phyloP scores from a whole-genome alignment of 805 yeast species.

The Kurtzmaniella cleridarum region DNA sequence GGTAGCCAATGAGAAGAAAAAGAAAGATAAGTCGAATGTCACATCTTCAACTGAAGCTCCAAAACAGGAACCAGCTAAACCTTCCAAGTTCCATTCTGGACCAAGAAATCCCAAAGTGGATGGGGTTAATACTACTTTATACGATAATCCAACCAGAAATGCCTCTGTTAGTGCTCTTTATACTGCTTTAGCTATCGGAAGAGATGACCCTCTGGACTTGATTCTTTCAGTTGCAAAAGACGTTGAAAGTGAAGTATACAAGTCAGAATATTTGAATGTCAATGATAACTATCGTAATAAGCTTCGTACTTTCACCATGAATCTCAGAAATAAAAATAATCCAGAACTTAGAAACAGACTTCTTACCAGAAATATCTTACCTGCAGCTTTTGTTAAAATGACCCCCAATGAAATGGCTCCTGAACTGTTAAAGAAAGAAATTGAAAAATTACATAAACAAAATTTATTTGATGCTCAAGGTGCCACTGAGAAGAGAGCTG shows the following conservation, averaged over 20 bases:
- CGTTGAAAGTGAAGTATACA: conserved; percentile 69
- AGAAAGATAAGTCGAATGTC: conserved; percentile 15
- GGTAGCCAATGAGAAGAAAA: conserved; percentile 60
- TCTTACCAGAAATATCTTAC: conserved; percentile 58
- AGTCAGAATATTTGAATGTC: conserved; percentile 51
- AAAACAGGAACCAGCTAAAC: conserved; percentile 7
- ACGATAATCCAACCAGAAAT: conserved; percentile 77
- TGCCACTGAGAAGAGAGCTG: conserved; percentile 92
- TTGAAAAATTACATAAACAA: conserved; percentile 79
- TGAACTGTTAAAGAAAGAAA: conserved; percentile 77
- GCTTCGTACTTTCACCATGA: conserved; percentile 81
- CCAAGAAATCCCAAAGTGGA: conserved; percentile 81
- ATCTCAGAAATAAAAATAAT: conserved; percentile 82
- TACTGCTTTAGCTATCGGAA: conserved; percentile 82
- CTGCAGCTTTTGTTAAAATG: conserved; percentile 70
- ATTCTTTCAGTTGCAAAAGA: conserved; percentile 61
- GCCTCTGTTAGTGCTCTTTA: conserved; percentile 79
- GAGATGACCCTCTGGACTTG: conserved; percentile 51
- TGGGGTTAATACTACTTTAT: conserved; percentile 63
- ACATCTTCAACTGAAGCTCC: conserved; percentile 7
- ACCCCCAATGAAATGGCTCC: conserved; percentile 95
- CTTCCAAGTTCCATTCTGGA: conserved; percentile 32
- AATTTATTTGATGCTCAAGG: conserved; percentile 96
- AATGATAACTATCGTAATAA: conserved; percentile 69
- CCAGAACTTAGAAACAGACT: conserved; percentile 75